Conservation (phyloP, 2,329 filamentous ascomycete genomes). For the Colletotrichum tabaci region DNA sequence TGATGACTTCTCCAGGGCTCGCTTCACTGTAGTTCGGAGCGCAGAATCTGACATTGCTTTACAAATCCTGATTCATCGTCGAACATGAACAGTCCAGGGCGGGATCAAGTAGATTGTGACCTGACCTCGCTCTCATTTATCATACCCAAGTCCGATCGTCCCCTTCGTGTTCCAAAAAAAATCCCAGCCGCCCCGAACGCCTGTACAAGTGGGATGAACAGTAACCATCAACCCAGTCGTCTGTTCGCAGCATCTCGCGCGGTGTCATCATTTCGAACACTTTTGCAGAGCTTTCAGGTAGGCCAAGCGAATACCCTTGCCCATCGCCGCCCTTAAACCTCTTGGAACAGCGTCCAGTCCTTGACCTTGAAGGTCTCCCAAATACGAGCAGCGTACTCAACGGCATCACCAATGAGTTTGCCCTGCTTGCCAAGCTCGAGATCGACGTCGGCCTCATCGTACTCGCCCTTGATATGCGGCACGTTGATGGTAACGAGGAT, state of each 20-base stretch:
- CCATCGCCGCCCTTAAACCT: conserved; percentile 48
- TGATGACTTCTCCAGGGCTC: background rate
- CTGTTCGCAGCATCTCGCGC: conserved; percentile 7
- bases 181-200: conserved; percentile 15
- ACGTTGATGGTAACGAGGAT: conserved; percentile 90
- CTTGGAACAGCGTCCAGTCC: conserved; percentile 83
- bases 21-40: background rate
- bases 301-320: too few relatives aligned
- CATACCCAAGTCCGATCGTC: background rate
- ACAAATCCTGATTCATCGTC: background rate
- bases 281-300: background rate
- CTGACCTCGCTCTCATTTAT: background rate
- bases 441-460: conserved; percentile 80
- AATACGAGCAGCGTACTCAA: conserved; percentile 78
- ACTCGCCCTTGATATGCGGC: conserved; percentile 83
- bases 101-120: background rate
- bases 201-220: background rate
- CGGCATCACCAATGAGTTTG: conserved; percentile 76
- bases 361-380: conserved; percentile 82
- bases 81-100: background rate
- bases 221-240: background rate
- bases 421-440: conserved; percentile 76
- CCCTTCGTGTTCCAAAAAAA: background rate
- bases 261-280: background rate
- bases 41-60: background rate